These are phyloP conservation scores for Fusarium algeriense DNA, from an alignment of 2,329 filamentous ascomycete species.

Conservation along the genomic window DNA sequence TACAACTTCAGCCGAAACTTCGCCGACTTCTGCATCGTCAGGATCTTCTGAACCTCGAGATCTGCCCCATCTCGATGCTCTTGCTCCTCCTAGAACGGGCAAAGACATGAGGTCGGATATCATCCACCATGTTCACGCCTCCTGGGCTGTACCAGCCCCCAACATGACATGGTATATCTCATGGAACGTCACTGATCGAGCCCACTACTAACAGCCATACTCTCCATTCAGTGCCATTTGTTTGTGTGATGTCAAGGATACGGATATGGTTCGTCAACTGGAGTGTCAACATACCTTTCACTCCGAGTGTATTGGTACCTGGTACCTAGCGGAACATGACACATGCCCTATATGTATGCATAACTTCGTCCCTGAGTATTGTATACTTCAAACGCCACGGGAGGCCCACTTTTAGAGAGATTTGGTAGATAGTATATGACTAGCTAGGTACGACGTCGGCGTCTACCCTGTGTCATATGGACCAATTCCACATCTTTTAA, in stretches of 20 bases:
- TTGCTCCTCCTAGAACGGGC: not conserved
- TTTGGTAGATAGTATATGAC: not conserved
- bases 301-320: not conserved
- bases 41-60: not conserved
- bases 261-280: not conserved
- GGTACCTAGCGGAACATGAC: not conserved
- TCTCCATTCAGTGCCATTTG: not conserved
- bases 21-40: not conserved
- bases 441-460: not conserved
- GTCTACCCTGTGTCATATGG: no score
- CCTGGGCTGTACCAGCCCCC: not conserved
- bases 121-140: not conserved
- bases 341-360: not conserved
- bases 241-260: not conserved
- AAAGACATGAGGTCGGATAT: not conserved
- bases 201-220: not conserved
- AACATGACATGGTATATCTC: not conserved
- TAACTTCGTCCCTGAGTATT: not conserved
- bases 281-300: not conserved
- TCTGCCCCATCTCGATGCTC: not conserved
- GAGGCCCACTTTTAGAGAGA: not conserved
- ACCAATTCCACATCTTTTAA: no score
- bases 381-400: not conserved
- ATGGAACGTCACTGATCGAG: rapidly evolving
- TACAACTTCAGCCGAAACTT: no score